Percentiles rank a stretch among this genome's conserved stretches.
Evolutionary conservation across 176 grass and related monocot species (phyloP).

Genomic region (Hsuehochloa calcarea): DNA sequence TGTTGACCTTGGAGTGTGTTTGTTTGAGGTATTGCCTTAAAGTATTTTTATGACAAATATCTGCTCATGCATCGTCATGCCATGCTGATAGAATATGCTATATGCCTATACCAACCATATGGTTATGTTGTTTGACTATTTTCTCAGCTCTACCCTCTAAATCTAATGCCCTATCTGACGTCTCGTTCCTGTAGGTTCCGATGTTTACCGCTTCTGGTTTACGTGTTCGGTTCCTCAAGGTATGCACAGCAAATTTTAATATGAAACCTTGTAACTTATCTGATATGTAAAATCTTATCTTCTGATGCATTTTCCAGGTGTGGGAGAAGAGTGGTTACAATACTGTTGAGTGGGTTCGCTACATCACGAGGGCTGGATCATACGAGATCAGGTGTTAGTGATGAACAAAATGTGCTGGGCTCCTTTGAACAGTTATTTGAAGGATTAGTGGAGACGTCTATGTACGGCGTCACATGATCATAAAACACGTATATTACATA

Average conservation of each 20-base stretch:
- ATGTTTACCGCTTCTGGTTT: constrained; percentile 99
- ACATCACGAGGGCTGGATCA: constrained; percentile 95
- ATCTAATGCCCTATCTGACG: background rate
- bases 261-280: background rate
- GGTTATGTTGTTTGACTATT: background rate
- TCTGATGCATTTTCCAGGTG: constrained; percentile 54
- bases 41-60: background rate
- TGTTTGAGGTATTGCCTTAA: background rate
- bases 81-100: constrained; percentile 3
- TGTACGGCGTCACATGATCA: constrained; percentile 8
- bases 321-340: constrained; percentile 99
- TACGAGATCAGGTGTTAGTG: constrained; percentile 95
- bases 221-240: constrained; percentile 97
- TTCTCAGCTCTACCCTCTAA: background rate
- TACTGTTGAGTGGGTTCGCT: constrained; percentile 99
- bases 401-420: background rate
- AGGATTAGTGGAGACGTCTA: background rate
- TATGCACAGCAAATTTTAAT: constrained; percentile 36
- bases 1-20: background rate
- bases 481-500: constrained; percentile 8
- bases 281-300: constrained; percentile 18
- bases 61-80: background rate
- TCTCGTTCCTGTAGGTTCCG: constrained; percentile 64
- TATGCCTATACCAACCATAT: background rate
- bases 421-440: background rate